Base-by-base conservation (phyloP, 192 early-diverging fungal species). In the Radiomyces spectabilis region DNA sequence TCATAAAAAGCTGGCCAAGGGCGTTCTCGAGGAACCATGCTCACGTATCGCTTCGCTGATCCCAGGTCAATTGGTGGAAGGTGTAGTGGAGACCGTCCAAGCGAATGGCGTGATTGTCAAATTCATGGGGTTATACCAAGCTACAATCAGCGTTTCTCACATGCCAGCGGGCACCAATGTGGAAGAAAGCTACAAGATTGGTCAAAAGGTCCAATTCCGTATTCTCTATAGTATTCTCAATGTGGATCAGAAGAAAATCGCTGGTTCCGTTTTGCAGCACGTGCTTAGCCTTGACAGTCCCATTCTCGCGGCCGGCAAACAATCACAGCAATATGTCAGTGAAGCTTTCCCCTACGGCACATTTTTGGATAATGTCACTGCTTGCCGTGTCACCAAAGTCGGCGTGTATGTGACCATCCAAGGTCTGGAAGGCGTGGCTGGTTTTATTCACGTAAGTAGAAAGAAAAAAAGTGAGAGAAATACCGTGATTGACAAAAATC, bases 91-190 rank as follows among this genome's bases (percentile, higher is more conserved):
- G 37, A 66, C 69, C 37, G 57, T 83, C 24, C 70, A 81, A 54
- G 71, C 80, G 25, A 74, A 64, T 57, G 94, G 94, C 1, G 41
- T 91, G 18, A 53, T 78, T 45, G 61, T 88, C 41, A 78, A 81
- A 38, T 83, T 94, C 58, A 83, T 91, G 79, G 90, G 87, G n/a
- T 74, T 91, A 41, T 89, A 93, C 55, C 80, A 89, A 55, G 86
- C 84, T 49, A 77, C 72, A 1, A 78, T 91, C 21, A 82, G 85
- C 37, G 49, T 80, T 45, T 70, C 72, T 34, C 84, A 86, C 50
- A 67, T 76, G 1, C 69, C 74, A 26, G 44, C 65, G 54, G 65
- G 61, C 34, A 46, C 60, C 2, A 73, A 88, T 32, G 26, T 86
- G 21, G 75, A 78, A 18, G 63, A 74, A 8, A 57, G 57, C 10